Evolutionary conservation across 1,284 basidiomycete species (phyloP), one percentile per base, ranked within the genome.

Genomic region (Rhodotorula sp.): DNA sequence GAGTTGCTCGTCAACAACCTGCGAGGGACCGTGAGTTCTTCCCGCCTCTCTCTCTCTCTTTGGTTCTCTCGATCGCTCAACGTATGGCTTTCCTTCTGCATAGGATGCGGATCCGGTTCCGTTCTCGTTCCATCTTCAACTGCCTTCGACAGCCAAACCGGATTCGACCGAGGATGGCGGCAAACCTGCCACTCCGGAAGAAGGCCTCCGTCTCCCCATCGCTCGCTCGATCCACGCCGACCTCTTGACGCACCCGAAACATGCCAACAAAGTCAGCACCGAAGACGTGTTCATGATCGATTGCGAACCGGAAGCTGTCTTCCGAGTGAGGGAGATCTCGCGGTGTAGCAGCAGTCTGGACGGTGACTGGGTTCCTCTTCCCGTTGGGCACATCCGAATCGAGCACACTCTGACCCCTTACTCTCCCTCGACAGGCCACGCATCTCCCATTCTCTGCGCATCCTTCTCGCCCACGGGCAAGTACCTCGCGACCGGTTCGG

Each of bases 231-330:
- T 95, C 58, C 86, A 91, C 76, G 82, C 85, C 5, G 92, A 95
- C 78, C 85, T 95, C 1, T 83, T 97, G 3, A 83, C 73, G 49
- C 21, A 71, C 52, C 66, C 70, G 23, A 76, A 78, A 64, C 76
- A 78, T 69, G 71, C 75, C 52, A 62, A 73, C 0, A 92, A 92
- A 79, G 90, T 80, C 28, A 76, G 90, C 0, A 85, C 89, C 15
- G 94, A 97, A 85, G 92, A 92, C 79, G 86, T 94, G 18, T 88
- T 97, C 71, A 85, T 91, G 66, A 85, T 97, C 45, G 87, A 89
- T 78, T 97, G 93, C 80, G 88, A 94, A 55, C 95, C 97, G 5
- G 94, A 98, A 81, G 94, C 95, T 26, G 91, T 99, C 3, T 99
- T 98, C 83, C 88, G 89, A 76, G 95, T 99, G 19, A 85, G 95